phyloP scores from a whole-genome alignment of 129 eudicot genomes.

The Pulicaria dysenterica region DNA sequence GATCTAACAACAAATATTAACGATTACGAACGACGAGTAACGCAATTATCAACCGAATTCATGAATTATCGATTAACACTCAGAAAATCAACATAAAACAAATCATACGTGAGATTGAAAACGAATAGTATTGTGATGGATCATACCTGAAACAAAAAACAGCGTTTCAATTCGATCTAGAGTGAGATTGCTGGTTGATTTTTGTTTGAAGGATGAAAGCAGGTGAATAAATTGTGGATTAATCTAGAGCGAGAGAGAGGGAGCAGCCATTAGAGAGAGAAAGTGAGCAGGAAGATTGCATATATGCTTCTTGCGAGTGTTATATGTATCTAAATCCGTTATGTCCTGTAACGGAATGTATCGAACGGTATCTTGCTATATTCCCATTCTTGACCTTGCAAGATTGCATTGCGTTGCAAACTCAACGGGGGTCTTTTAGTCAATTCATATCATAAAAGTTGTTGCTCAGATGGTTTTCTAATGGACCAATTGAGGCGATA shows the following conservation, averaged over 20 bases:
- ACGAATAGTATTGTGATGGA: not conserved
- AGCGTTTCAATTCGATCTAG: conserved; percentile 32
- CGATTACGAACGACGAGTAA: not conserved
- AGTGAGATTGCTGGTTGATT: conserved; percentile 25
- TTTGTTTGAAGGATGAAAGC: conserved; percentile 20
- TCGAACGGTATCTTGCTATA: conserved; percentile 18
- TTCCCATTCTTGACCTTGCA: conserved; percentile 28
- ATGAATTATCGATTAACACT: not conserved
- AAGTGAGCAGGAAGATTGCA: conserved; percentile 24
- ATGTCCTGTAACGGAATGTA: conserved; percentile 31
- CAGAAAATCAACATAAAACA: conserved; percentile 8
- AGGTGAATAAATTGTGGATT: conserved; percentile 27
- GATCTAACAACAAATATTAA: conserved; percentile 7
- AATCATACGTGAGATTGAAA: not conserved
- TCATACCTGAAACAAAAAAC: conserved; percentile 10
- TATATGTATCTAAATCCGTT: conserved; percentile 39
- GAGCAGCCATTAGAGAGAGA: conserved; percentile 29
- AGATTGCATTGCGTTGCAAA: not conserved
- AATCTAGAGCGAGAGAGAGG: conserved; percentile 40
- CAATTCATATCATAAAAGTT: conserved; percentile 16
- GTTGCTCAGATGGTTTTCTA: conserved; percentile 32
- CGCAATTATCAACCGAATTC: not conserved
- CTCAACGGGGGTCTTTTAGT: conserved; percentile 27
- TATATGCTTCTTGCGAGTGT: conserved; percentile 15
- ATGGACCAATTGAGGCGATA: conserved; percentile 17